A percentile compares a stretch with the other conserved stretches of the same genome.
Evolutionary conservation across 179 eudicot genomes (phyloP).

Genomic region (Drosera spatulata): DNA sequence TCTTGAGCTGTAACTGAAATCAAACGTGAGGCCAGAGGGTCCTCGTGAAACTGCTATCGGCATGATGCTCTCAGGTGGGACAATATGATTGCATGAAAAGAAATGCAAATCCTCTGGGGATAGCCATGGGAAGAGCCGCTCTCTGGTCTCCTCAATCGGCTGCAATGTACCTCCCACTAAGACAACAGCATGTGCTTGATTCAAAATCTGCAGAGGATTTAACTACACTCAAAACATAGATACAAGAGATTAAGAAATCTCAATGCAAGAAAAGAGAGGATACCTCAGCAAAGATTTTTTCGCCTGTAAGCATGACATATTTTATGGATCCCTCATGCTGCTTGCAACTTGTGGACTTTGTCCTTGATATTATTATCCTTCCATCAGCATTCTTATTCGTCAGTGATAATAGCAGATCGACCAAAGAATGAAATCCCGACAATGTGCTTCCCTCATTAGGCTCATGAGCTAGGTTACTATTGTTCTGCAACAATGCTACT

Average conservation of each 20-base stretch:
- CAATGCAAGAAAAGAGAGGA: constrained; percentile 7
- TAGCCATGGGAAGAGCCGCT: constrained; percentile 74
- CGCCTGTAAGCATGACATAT: constrained; percentile 95
- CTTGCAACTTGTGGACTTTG: constrained; percentile 19
- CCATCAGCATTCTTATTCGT: constrained; percentile 80
- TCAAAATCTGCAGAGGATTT: constrained; percentile 33
- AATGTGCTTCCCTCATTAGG: constrained; percentile 48
- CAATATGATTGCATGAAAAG: constrained; percentile 88
- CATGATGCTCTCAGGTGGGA: constrained; percentile 76
- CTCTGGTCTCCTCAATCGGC: constrained; percentile 86
- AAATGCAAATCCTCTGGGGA: constrained; percentile 49
- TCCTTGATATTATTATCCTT: constrained; percentile 59
- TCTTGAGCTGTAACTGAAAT: constrained; percentile 78
- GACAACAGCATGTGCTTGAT: constrained; percentile 79
- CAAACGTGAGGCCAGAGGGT: constrained; percentile 73
- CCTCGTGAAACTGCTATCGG: constrained; percentile 76
- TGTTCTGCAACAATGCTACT: constrained; percentile 24
- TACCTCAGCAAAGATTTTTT: constrained; percentile 87
- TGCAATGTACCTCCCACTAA: constrained; percentile 94
- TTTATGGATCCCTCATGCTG: constrained; percentile 61
- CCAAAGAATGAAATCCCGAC: constrained; percentile 68
- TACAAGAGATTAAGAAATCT: neutral
- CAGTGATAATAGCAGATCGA: constrained; percentile 52
- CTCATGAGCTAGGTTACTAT: constrained; percentile 18
- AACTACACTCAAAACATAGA: too few species aligned